Conservation (phyloP, 2,329 filamentous ascomycete genomes). For the Bipolaris cookei region DNA sequence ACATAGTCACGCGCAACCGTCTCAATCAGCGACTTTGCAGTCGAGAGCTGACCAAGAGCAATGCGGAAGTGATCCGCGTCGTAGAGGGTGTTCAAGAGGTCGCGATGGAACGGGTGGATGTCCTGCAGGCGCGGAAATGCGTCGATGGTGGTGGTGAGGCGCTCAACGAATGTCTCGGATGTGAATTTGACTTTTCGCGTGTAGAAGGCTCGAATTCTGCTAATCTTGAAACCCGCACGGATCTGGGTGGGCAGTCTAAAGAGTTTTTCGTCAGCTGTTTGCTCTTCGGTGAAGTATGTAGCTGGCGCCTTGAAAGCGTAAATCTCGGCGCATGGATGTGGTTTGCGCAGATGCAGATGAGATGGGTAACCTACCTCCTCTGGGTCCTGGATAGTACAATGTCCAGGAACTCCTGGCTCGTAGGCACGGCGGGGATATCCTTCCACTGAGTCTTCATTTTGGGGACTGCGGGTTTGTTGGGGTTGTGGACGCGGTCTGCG, state of each 20-base stretch:
- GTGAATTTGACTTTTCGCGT: constrained; percentile 95
- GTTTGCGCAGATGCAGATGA: constrained; percentile 3
- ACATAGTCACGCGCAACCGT: constrained; percentile 96
- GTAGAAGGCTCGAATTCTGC: constrained; percentile 93
- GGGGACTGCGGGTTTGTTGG: constrained; percentile 24
- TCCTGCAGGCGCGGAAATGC: constrained; percentile 88
- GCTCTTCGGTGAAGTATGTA: neutral
- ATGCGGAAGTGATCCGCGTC: constrained; percentile 73
- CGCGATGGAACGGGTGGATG: constrained; percentile 90
- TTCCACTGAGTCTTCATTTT: constrained; percentile 51
- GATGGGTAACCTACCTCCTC: constrained; percentile 20
- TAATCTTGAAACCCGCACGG: constrained; percentile 93
- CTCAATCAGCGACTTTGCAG: constrained; percentile 95
- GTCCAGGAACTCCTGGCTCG: constrained; percentile 93
- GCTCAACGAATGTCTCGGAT: constrained; percentile 94
- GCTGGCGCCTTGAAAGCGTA: constrained; percentile 69
- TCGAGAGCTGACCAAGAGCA: constrained; percentile 92
- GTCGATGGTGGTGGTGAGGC: constrained; percentile 87
- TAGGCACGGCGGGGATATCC: constrained; percentile 86
- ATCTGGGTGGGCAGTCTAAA: constrained; percentile 89
- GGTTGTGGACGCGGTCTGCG: constrained; percentile 26
- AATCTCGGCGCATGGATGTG: constrained; percentile 23
- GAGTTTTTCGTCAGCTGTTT: neutral
- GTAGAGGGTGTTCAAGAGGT: constrained; percentile 95
- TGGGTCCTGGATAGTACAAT: constrained; percentile 81